These are phyloP conservation scores for Calonectria leucothoes DNA, from an alignment of 2,329 filamentous ascomycete genomes.

Conservation along the genomic window DNA sequence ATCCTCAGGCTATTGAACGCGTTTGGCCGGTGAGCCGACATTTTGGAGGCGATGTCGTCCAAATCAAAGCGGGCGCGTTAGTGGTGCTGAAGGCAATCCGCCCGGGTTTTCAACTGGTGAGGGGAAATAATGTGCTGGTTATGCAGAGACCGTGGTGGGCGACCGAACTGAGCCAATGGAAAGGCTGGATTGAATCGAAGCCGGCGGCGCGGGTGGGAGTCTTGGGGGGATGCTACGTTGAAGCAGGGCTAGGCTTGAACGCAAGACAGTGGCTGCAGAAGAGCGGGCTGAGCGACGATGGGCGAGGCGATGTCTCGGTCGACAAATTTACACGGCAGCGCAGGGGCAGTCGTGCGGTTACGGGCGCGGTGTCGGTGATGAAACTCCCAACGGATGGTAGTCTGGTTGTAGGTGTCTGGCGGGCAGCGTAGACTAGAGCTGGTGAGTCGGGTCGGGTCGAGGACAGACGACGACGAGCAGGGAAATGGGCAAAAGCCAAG, in stretches of 20 bases:
- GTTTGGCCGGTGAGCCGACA: conserved; percentile 93
- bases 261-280: conserved; percentile 31
- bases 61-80: conserved; percentile 43
- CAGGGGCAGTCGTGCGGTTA: conserved; percentile 33
- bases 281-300: conserved; percentile 31
- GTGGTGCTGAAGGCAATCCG: conserved; percentile 37
- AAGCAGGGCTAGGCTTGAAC: conserved; percentile 33
- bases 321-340: conserved; percentile 39
- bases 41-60: conserved; percentile 52
- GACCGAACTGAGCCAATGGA: conserved; percentile 37
- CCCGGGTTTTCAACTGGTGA: conserved; percentile 39
- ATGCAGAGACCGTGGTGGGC: conserved; percentile 52
- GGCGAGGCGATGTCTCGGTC: conserved; percentile 40
- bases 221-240: conserved; percentile 16
- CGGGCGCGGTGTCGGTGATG: conserved; percentile 28
- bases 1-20: conserved; percentile 90
- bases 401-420: conserved; percentile 24
- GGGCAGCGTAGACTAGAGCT: conserved; percentile 33
- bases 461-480: conserved; percentile 34
- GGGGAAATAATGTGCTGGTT: conserved; percentile 43
- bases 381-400: conserved; percentile 16
- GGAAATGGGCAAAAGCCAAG: conserved; percentile 41
- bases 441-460: conserved; percentile 41
- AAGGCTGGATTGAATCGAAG: conserved; percentile 32
- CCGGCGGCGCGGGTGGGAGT: conserved; percentile 24